Percentiles rank a stretch among this genome's conserved stretches.
These are phyloP conservation scores for Castanea mollissima DNA, from an alignment of 306 rosid genomes.

Conservation along the genomic window DNA sequence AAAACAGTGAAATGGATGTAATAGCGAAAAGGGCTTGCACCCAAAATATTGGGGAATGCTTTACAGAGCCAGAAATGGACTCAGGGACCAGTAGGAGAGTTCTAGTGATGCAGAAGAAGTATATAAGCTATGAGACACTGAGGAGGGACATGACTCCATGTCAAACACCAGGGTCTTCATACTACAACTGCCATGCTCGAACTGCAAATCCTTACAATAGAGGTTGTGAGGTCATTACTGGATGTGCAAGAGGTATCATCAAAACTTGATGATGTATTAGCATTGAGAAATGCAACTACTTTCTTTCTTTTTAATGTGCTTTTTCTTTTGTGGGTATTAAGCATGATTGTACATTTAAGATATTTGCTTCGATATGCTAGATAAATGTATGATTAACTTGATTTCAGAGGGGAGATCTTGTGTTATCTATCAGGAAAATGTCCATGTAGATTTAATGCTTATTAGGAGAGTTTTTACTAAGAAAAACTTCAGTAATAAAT, in stretches of 20 bases:
- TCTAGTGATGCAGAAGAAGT: conserved; percentile 69
- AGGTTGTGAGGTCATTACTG: conserved; percentile 85
- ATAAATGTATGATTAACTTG: conserved; percentile 11
- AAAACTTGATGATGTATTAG: conserved; percentile 25
- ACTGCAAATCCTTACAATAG: conserved; percentile 68
- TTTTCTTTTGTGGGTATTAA: conserved; percentile 22
- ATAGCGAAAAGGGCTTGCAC: conserved; percentile 52
- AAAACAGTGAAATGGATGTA: conserved; percentile 34
- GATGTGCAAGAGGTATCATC: conserved; percentile 75
- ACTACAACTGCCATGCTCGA: conserved; percentile 73
- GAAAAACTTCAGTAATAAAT: background rate
- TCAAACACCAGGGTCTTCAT: conserved; percentile 74
- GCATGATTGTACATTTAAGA: conserved; percentile 24
- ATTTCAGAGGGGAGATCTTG: conserved; percentile 23
- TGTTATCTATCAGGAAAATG: background rate
- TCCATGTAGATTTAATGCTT: conserved; percentile 2
- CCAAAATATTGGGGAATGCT: conserved; percentile 56
- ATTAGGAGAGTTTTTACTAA: background rate
- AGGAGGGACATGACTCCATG: conserved; percentile 87
- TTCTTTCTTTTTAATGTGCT: conserved; percentile 2
- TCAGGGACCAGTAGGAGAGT: conserved; percentile 74
- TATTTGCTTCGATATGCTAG: conserved; percentile 14
- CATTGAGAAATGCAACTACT: conserved; percentile 3
- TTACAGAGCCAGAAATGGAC: conserved; percentile 51
- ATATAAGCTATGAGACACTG: conserved; percentile 84